Conservation (phyloP, 441 rosid species). For the Arabidopsis hybrid region DNA sequence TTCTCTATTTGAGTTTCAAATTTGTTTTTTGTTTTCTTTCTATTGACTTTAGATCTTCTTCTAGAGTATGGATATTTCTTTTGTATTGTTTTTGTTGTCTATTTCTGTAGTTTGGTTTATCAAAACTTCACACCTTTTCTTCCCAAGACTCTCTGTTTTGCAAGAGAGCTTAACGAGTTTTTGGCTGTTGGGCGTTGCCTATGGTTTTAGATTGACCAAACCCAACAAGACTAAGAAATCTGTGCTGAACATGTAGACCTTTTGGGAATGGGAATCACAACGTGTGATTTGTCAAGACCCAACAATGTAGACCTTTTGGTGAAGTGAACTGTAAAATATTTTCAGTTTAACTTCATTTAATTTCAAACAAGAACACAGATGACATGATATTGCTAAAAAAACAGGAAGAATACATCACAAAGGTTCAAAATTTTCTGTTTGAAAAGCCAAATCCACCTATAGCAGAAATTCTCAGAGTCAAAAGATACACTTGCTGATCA, state of each 20-base stretch:
- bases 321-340: conserved; percentile 1
- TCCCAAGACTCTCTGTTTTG: background rate
- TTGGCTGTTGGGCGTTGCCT: background rate
- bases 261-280: conserved; percentile 1
- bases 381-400: background rate
- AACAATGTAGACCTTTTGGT: background rate
- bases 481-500: background rate
- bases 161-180: background rate
- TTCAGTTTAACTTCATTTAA: too few relatives aligned
- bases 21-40: background rate
- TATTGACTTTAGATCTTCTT: background rate
- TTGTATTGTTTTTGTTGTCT: background rate
- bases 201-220: conserved; percentile 26
- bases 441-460: background rate
- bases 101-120: background rate
- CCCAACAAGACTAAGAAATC: background rate
- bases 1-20: conserved; percentile 26
- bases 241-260: background rate
- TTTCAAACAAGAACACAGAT: background rate
- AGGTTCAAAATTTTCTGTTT: background rate
- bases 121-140: background rate
- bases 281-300: conserved; percentile 4
- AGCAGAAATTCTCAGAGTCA: background rate
- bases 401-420: background rate
- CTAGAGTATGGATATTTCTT: background rate